A percentile compares a stretch with the other conserved stretches of the same genome.
Evolutionary conservation across 495 filamentous ascomycete genomes (phyloP).

Genomic region (Pseudoneurospora amorphoporcata): DNA sequence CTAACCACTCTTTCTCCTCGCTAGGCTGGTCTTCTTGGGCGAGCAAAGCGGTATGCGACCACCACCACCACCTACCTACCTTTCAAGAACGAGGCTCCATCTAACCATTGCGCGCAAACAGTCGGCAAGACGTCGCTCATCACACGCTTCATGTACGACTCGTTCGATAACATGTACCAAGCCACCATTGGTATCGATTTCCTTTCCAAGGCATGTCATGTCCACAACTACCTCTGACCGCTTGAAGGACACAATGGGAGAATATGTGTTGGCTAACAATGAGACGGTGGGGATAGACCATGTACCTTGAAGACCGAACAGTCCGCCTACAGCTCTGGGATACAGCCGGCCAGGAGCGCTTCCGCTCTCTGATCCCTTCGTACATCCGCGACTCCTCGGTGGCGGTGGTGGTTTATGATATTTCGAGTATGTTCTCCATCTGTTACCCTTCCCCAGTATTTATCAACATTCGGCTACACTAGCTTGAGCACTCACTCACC

Average conservation of each 20-base stretch:
- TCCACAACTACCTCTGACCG: not conserved
- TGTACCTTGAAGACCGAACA: conserved; percentile 98
- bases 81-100: not conserved
- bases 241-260: not conserved
- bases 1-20: conserved; percentile 4
- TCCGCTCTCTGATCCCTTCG: conserved; percentile 90
- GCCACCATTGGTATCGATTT: conserved; percentile 99
- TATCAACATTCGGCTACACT: no score
- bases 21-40: conserved; percentile 87
- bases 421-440: conserved; percentile 52
- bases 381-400: conserved; percentile 97
- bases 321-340: conserved; percentile 98
- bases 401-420: conserved; percentile 97
- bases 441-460: not conserved
- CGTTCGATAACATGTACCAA: conserved; percentile 99
- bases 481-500: no score
- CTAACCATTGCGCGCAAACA: conserved; percentile 25
- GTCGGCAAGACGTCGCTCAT: conserved; percentile 98
- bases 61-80: conserved; percentile 5
- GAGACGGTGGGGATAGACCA: conserved; percentile 50
- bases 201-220: conserved; percentile 71
- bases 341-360: conserved; percentile 93
- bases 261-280: not conserved
- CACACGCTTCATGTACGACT: conserved; percentile 99
- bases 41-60: conserved; percentile 83